Conservation (phyloP, 2,329 filamentous ascomycete species). For the Pyrenophora tritici-repentis region DNA sequence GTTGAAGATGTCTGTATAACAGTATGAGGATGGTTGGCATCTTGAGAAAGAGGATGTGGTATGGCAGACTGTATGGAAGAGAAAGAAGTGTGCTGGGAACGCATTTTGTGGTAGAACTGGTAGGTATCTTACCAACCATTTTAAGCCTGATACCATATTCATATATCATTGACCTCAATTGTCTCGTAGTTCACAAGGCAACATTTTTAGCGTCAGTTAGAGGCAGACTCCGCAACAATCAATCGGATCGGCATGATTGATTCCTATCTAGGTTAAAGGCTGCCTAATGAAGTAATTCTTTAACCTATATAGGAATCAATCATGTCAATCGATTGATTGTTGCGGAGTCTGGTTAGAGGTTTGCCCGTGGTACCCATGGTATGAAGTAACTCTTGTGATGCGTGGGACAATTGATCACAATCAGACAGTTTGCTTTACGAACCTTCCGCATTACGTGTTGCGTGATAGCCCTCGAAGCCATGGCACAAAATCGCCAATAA, state of each 20-base stretch:
- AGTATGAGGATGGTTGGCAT: no score
- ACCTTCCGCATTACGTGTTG: neutral
- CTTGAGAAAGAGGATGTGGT: no score
- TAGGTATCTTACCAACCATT: no score
- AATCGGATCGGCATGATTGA: no score
- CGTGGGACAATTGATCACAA: conserved; percentile 6
- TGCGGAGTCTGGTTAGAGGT: conserved; percentile 2
- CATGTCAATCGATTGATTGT: no score
- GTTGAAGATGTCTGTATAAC: no score
- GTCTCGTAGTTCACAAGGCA: neutral
- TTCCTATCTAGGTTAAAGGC: no score
- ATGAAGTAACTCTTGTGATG: neutral
- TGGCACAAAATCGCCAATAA: neutral
- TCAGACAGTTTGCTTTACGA: conserved; percentile 8
- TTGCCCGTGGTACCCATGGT: conserved; percentile 3
- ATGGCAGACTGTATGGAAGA: no score
- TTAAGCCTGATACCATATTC: neutral
- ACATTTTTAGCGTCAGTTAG: neutral
- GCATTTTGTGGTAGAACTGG: neutral
- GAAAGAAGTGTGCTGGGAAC: no score
- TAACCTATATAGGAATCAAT: no score
- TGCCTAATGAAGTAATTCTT: no score
- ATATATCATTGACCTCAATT: neutral
- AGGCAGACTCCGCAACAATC: no score
- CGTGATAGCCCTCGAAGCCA: neutral